Evolutionary conservation across 805 yeast species (phyloP).

Genomic region (Candida namnaoensis): DNA sequence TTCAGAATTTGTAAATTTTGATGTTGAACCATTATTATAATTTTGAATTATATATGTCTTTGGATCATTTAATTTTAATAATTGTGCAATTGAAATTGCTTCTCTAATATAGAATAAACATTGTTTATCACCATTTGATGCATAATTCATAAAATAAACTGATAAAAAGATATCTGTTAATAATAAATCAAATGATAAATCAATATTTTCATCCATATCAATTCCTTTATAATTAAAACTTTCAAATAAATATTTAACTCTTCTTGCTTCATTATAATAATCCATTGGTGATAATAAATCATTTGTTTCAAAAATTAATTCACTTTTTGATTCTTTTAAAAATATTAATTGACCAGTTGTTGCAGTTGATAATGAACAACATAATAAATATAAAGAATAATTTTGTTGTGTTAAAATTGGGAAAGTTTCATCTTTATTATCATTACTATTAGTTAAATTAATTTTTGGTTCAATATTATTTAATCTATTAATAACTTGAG

Average conservation of each 20-base stretch:
- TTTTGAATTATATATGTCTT: slow-evolving; percentile 3
- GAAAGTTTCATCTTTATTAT: too few species aligned
- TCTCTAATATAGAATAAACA: slow-evolving; percentile 15
- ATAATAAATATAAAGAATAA: slow-evolving; percentile 11
- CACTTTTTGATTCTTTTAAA: slow-evolving; percentile 10
- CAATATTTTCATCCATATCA: slow-evolving; percentile 2
- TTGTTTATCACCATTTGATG: slow-evolving; percentile 6
- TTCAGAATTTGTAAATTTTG: slow-evolving; percentile 4
- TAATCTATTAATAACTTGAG: background rate
- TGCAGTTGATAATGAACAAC: slow-evolving; percentile 16
- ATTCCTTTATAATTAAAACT: too few species aligned
- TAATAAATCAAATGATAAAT: slow-evolving; percentile 7
- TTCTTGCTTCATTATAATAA: slow-evolving; percentile 13
- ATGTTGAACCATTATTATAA: too few species aligned
- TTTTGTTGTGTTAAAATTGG: background rate
- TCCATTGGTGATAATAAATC: slow-evolving; percentile 10
- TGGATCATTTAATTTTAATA: slow-evolving; percentile 13
- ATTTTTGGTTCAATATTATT: too few species aligned
- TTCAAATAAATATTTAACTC: slow-evolving; percentile 11
- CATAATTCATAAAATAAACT: slow-evolving; percentile 11
- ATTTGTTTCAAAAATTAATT: slow-evolving; percentile 4
- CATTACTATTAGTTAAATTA: too few species aligned
- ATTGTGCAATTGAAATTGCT: slow-evolving; percentile 14
- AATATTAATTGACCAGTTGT: slow-evolving; percentile 13
- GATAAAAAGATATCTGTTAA: slow-evolving; percentile 14